Base-by-base conservation (phyloP, 768 basidiomycete species). In the Auricularia sp. region DNA sequence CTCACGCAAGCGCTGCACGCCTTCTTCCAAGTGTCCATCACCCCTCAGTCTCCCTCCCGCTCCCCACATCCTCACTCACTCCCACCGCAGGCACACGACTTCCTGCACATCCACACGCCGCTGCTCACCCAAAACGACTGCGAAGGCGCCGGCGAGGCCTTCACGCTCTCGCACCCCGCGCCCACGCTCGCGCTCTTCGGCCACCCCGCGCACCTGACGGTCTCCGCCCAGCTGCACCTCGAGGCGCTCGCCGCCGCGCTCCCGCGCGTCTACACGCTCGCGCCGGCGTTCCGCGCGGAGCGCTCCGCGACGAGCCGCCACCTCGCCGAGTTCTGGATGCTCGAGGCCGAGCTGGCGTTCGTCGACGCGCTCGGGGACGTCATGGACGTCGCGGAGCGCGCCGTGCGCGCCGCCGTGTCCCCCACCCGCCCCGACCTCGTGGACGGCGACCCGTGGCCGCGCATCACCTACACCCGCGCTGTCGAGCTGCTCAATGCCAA, bases 261-360 rank as follows among this genome's bases (percentile, higher is more conserved):
- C 18, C 83, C 88, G 0, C 85, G 95, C 21, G 90, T 91, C 1
- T 99, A 94, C 77, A 95, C 95, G 1, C 83, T 99, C 29, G 87
- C 91, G 0, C 95, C 97, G 0, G 89, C 90, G 68, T 99, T 99
- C 76, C 88, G 97, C 16, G 96, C 97, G 23, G 97, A 99, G 72
- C 85, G 85, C 4, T 90, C 88, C 2, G 82, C 87, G 68, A 98
- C 96, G 1, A 84, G 84, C 36, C 81, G 96, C n/a, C 97, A 99
- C 72, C 83, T 99, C 12, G 86, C 92, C 61, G 97, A 99, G 74
- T 99, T 99, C 74, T 98, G 93, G 90, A 99, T 99, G 97, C 84
- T 98, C 63, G 97, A 99, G 76, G 95, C 91, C 0, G 97, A 99
- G 72, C 87, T 92, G 83, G 86, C 86, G 0, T 89, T 86, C 71